Base-by-base conservation (phyloP, 148 eudicot species). In the Arctostaphylos glauca region DNA sequence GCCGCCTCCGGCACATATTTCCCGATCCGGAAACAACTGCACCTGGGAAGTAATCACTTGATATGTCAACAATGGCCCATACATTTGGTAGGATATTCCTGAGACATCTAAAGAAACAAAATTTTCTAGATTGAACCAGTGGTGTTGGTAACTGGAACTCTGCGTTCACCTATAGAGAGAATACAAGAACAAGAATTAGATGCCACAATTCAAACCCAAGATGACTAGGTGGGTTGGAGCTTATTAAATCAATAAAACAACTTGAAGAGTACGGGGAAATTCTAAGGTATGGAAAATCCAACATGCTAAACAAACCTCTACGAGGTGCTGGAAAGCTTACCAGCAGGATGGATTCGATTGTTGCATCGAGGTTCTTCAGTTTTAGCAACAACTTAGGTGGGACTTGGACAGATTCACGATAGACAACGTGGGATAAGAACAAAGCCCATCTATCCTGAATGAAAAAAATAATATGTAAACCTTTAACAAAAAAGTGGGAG, bases 131-230 rank as follows among this genome's bases (percentile, higher is more conserved):
- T 53, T 25, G 19, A 41, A 53, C 46, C 16, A 50, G 55, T 53
- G 79, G 60, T 53, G 59, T 76, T 3, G 79, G 79, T 52, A 76
- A 53, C 43, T 53, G 60, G 18, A 76, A 25, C 43, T 76, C 60
- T 50, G 46, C 10, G 3, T 23, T 6, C 59, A 23, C 62, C 60
- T 25, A 14, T 46, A 15, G 10, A 41, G 76, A 15, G 6, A 41
- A 72, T 3, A 31, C 38, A n/a, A 46, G 16, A 77, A 77, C 23
- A 31, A 53, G 43, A 8, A 54, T 23, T 14, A 8, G 1, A 14
- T 50, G 15, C 1, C 13, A 38, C 9, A 16, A 74, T 46, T 9
- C 16, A n/a, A 19, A 18, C 52, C 53, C 16, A 6, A 23, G 46
- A 23, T 71, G 75, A 41, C 75, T 71, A 43, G 21, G 19, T 13